Conservation (phyloP, 371 early-diverging fungal species). For the Haplosporangium sp. region DNA sequence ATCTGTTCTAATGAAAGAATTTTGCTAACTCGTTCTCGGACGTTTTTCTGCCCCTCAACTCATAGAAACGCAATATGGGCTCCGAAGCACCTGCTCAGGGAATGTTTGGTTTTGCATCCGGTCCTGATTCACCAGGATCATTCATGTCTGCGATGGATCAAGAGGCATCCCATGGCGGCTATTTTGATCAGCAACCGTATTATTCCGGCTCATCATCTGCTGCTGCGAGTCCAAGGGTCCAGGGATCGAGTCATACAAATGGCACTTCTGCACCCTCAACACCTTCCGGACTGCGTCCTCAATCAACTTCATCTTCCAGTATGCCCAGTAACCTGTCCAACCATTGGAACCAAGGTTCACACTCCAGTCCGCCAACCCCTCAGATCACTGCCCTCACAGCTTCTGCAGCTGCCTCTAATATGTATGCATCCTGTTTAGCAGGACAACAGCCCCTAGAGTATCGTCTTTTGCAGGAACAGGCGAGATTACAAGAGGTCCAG, state of each 20-base stretch:
- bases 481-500: conserved; percentile 20
- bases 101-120: conserved; percentile 15
- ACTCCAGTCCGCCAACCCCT: conserved; percentile 33
- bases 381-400: conserved; percentile 9
- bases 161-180: conserved; percentile 7
- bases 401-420: neutral
- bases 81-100: conserved; percentile 24
- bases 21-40: neutral
- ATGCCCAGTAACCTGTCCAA: conserved; percentile 6
- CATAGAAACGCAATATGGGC: conserved; percentile 50
- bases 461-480: conserved; percentile 30
- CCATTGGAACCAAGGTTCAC: conserved; percentile 22
- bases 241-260: neutral
- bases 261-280: conserved; percentile 30
- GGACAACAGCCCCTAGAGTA: conserved; percentile 12
- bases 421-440: conserved; percentile 6
- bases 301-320: conserved; percentile 1
- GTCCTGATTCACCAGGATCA: conserved; percentile 30
- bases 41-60: neutral
- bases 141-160: conserved; percentile 5
- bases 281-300: conserved; percentile 11
- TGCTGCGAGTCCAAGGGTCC: conserved; percentile 8
- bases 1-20: neutral
- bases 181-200: conserved; percentile 34
- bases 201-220: conserved; percentile 9